A percentile compares a stretch with the other conserved stretches of the same genome.
Evolutionary conservation across 257 asterid genomes (phyloP).

Genomic region (Solanum medicagineum): DNA sequence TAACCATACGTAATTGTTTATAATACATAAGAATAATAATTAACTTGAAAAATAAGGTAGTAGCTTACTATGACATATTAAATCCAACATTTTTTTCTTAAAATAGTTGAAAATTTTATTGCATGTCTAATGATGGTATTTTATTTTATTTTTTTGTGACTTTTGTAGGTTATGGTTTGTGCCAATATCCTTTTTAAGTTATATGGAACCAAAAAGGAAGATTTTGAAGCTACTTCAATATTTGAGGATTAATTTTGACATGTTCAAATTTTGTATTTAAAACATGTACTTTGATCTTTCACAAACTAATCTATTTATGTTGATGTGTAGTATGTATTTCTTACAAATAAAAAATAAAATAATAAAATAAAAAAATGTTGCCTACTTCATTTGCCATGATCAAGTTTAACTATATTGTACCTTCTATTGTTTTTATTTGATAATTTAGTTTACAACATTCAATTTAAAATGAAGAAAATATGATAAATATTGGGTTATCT

Average conservation of each 20-base stretch:
- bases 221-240: background rate
- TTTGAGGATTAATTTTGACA: background rate
- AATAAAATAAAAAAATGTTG: background rate
- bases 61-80: background rate
- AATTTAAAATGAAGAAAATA: too few species aligned
- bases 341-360: background rate
- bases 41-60: background rate
- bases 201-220: background rate
- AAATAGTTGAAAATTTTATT: background rate
- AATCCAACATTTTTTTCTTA: background rate
- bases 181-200: slow-evolving; percentile 23
- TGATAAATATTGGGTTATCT: background rate
- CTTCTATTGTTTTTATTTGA: background rate
- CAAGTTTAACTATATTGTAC: background rate
- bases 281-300: background rate
- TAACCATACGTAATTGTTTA: background rate
- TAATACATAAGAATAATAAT: background rate
- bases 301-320: background rate
- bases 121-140: background rate
- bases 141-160: background rate
- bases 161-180: slow-evolving; percentile 43
- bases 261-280: background rate
- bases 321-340: background rate
- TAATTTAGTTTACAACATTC: background rate
- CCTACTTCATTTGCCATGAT: background rate